Conservation (phyloP, 2,329 filamentous ascomycete genomes). For the Dactylellina haptotyla region DNA sequence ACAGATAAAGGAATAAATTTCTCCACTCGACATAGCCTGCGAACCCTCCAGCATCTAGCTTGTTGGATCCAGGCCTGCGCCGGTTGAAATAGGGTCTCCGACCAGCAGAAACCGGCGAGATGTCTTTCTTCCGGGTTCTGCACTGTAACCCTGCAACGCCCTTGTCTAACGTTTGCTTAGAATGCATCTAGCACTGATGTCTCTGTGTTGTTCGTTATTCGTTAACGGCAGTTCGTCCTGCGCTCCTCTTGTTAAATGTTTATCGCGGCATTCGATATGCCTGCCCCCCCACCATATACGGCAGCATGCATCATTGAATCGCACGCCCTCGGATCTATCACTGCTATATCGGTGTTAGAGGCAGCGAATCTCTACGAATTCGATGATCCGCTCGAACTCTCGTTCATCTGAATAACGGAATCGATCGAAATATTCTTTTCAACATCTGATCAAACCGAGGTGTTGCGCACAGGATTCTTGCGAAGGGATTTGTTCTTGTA, state of each 20-base stretch:
- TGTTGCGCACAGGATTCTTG: no score
- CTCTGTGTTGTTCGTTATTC: background rate
- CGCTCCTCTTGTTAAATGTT: background rate
- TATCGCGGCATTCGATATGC: background rate
- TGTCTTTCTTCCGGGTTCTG: conserved; percentile 20
- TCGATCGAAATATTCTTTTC: no score
- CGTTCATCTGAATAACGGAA: no score
- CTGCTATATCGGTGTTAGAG: background rate
- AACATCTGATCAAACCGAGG: no score
- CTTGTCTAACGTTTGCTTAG: conserved; percentile 2
- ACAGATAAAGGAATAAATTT: conserved; percentile 4
- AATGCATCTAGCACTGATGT: background rate
- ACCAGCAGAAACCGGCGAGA: background rate
- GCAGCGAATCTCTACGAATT: background rate
- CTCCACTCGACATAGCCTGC: background rate
- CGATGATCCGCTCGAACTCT: no score
- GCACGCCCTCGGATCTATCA: background rate
- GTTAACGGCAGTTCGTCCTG: background rate
- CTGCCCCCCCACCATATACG: background rate
- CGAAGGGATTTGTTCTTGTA: no score
- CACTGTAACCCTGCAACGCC: conserved; percentile 30
- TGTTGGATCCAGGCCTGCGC: background rate
- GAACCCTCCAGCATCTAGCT: no score
- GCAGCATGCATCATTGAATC: background rate
- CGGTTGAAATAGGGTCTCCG: conserved; percentile 6